Evolutionary conservation across 257 asterid genomes (phyloP), one percentile per base, ranked within the genome.

Genomic region (Solanum neorickii): DNA sequence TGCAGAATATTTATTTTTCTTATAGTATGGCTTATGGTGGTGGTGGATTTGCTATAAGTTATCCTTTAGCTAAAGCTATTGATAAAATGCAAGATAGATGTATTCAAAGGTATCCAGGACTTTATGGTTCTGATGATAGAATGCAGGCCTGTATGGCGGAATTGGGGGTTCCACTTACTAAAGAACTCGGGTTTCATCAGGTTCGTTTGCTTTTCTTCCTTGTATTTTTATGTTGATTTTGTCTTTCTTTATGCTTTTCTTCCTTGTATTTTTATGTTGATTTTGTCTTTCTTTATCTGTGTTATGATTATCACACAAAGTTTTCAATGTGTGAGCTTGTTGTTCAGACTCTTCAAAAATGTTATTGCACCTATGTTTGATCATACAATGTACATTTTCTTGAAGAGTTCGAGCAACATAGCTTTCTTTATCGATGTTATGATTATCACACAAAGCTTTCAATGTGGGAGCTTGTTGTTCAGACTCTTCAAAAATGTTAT

Each of bases 1-100:
- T 87, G 56, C 89, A 87, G 29, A 82, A 87, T 41, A 95, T 96
- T 35, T 91, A 89, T 80, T 96, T 96, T 82, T 95, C 98, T 23
- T 94, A 95, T 84, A 89, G 88, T 21, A 87, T 87, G 89, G 89
- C 89, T 6, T 87, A 47, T 47, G 89, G 89, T 18, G 89, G 89
- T 47, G 89, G 89, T 12, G 89, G 89, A 11, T 87, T 87, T 60
- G 89, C 89, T 12, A 83, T 87, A 9, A 87, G 89, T 25, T 87
- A 87, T 59, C 78, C 87, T 33, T 82, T 87, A 33, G 89, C 89
- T 9, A 47, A 70, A 12, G 87, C 82, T 47, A 69, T 87, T 18
- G 84, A 83, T 46, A 69, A 83, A 72, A 87, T 87, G 87, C 89
- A 87, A 60, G 89, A 87, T 72, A 69, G 83, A 5, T 87, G 89